Evolutionary conservation across 768 basidiomycete species (phyloP).

Genomic region (Termitomyces sp.): DNA sequence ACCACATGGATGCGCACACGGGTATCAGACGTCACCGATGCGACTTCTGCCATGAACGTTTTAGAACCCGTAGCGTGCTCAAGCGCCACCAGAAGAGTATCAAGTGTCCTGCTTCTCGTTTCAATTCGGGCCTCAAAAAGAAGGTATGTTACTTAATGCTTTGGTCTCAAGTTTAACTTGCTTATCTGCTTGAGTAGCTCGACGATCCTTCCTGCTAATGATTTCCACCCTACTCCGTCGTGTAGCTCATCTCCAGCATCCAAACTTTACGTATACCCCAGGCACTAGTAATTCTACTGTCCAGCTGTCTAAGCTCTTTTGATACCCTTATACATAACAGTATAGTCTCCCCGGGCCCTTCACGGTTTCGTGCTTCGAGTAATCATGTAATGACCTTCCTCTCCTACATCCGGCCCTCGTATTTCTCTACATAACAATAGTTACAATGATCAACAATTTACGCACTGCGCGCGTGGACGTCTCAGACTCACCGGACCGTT

Average conservation of each 20-base stretch:
- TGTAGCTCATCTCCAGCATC: not conserved
- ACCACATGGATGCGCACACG: constrained; percentile 18
- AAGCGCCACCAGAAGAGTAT: constrained; percentile 20
- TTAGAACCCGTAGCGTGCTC: constrained; percentile 21
- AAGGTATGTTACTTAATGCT: constrained; percentile 1
- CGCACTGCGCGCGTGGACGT: no score
- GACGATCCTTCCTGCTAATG: not conserved
- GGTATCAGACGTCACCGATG: constrained; percentile 17
- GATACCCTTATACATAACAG: not conserved
- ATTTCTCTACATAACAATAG: not conserved
- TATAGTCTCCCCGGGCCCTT: not conserved
- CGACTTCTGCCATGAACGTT: constrained; percentile 14
- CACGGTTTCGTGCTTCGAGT: not conserved
- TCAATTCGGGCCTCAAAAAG: not conserved
- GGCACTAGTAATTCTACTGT: not conserved
- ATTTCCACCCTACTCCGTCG: not conserved
- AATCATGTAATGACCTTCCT: not conserved
- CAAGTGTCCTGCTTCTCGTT: constrained; percentile 16
- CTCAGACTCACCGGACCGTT: no score
- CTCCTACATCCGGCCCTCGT: not conserved
- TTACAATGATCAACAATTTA: no score
- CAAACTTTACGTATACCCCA: not conserved
- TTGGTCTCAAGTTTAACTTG: not conserved
- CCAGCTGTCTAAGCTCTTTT: not conserved
- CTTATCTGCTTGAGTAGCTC: not conserved